Percentiles rank a stretch among this genome's conserved stretches.
phyloP scores from a whole-genome alignment of 2,329 filamentous ascomycete genomes.

The Neofusicoccum parvum region DNA sequence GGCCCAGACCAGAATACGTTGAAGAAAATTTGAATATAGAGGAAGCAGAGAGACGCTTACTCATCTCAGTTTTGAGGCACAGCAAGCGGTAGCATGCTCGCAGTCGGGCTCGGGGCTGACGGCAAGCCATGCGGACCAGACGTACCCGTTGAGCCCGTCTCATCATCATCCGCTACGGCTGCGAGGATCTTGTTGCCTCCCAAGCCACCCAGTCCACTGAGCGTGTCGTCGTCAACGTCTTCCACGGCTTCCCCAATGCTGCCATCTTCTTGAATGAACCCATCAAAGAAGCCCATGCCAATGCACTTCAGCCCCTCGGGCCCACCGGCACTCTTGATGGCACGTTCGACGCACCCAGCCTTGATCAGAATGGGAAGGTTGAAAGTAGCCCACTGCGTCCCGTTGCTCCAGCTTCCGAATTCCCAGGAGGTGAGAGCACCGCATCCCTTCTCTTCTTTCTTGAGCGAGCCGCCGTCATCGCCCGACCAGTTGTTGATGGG shows the following conservation, averaged over 20 bases:
- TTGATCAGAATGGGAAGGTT: neutral
- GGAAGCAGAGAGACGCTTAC: too few relatives aligned
- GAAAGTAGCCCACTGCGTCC: constrained; percentile 2
- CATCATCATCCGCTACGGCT: neutral
- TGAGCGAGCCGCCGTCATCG: neutral
- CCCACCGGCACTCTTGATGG: neutral
- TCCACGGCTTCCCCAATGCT: neutral
- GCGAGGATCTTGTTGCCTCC: neutral
- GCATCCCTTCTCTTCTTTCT: neutral
- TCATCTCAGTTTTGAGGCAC: neutral
- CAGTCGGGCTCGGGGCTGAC: neutral
- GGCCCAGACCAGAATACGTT: too few relatives aligned
- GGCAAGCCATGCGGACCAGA: neutral
- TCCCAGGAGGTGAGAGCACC: neutral
- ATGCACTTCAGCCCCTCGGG: neutral
- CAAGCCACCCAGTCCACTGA: neutral
- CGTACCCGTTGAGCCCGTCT: neutral
- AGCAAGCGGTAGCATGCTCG: neutral
- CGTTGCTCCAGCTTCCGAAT: neutral
- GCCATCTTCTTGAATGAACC: neutral
- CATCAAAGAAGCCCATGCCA: constrained; percentile 2
- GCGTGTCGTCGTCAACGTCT: neutral
- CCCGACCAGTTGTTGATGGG: neutral
- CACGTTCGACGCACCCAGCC: neutral
- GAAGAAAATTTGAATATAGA: too few relatives aligned